phyloP scores from a whole-genome alignment of 768 basidiomycete species.

The Tylopilus subfusipes region DNA sequence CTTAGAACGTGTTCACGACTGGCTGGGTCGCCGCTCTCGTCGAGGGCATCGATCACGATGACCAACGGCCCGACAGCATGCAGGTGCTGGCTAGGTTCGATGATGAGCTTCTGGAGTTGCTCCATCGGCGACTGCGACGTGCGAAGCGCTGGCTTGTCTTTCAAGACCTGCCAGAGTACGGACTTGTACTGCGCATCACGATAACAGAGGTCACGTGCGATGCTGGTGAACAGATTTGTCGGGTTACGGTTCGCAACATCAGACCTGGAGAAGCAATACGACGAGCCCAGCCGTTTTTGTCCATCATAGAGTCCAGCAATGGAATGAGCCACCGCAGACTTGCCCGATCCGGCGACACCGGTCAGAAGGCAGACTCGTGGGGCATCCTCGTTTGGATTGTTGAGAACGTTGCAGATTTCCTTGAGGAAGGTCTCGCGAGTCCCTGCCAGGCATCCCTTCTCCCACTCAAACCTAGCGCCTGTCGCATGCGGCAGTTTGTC shows the following conservation, averaged over 20 bases:
- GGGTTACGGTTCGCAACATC: too few species aligned
- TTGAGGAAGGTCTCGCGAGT: too few species aligned
- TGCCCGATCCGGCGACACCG: neutral
- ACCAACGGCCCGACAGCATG: conserved; percentile 22
- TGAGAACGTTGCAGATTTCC: too few species aligned
- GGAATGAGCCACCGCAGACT: too few species aligned
- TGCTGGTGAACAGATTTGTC: too few species aligned
- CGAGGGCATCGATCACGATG: conserved; percentile 30
- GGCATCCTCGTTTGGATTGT: too few species aligned
- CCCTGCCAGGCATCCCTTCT: neutral
- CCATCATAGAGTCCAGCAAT: too few species aligned
- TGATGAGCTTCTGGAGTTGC: conserved; percentile 23
- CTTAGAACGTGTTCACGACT: conserved; percentile 14
- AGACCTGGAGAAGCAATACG: too few species aligned
- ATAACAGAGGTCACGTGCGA: conserved; percentile 18
- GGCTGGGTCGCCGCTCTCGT: conserved; percentile 13
- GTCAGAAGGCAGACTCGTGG: too few species aligned
- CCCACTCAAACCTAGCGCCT: neutral
- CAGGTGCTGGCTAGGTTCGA: conserved; percentile 15
- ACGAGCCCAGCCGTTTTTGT: neutral
- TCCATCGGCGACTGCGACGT: neutral
- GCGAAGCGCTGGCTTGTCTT: conserved; percentile 3
- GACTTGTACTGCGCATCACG: conserved; percentile 15
- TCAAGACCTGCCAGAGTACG: conserved; percentile 2
- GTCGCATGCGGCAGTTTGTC: neutral